Conservation (phyloP, 1,284 basidiomycete species). For the Vanrija sp. region DNA sequence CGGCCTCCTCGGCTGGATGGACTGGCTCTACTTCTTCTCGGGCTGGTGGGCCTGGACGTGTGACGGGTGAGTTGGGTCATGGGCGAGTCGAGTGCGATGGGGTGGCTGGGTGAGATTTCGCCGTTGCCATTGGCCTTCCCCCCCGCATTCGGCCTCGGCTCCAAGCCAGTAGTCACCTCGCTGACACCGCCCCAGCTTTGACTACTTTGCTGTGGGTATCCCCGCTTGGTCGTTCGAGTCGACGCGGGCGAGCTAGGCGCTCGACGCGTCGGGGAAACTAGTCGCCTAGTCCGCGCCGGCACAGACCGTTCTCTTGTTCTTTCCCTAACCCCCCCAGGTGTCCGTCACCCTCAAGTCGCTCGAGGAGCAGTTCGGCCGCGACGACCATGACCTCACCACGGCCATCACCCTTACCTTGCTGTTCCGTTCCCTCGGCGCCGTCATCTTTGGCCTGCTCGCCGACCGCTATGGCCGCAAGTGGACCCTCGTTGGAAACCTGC, state of each 20-base stretch:
- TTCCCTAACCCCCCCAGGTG: neutral
- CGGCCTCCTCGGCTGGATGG: constrained; percentile 48
- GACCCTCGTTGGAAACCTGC: constrained; percentile 74
- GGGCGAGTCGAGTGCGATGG: neutral
- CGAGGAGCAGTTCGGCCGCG: constrained; percentile 32
- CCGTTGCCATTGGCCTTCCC: no score
- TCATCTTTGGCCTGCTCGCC: constrained; percentile 70
- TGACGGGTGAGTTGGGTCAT: neutral
- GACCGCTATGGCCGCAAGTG: constrained; percentile 81
- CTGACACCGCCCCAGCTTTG: neutral
- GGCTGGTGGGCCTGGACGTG: constrained; percentile 62
- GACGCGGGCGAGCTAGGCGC: no score
- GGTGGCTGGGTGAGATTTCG: no score
- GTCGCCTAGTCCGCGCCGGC: no score
- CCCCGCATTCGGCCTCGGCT: no score
- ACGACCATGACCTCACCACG: constrained; percentile 50
- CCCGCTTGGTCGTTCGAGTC: no score
- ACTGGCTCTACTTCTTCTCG: constrained; percentile 55
- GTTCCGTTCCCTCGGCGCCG: constrained; percentile 82
- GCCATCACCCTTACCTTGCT: constrained; percentile 90
- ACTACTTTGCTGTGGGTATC: neutral
- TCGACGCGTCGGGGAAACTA: no score
- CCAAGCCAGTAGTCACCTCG: neutral
- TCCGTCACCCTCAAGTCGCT: neutral
- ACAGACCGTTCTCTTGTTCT: no score